phyloP scores from a whole-genome alignment of 805 yeast species.

The Blastobotrys peoriensis region DNA sequence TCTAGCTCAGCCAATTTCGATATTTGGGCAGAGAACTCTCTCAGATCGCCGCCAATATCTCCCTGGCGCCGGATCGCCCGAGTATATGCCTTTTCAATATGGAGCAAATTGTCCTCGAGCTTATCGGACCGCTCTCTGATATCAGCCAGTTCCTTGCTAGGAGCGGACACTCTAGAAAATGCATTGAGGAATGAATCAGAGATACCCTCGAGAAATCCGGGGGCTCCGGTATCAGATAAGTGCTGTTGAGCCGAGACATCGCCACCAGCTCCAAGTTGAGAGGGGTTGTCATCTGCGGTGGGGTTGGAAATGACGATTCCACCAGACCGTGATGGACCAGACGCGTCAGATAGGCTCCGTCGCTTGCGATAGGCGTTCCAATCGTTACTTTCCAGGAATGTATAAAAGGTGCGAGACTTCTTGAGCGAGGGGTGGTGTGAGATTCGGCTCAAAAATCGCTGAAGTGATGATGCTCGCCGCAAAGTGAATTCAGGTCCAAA shows the following conservation, averaged over 20 bases:
- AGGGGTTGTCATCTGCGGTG: slow-evolving; percentile 6
- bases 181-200: slow-evolving; percentile 91
- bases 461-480: slow-evolving; percentile 74
- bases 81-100: slow-evolving; percentile 71
- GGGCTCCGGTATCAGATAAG: slow-evolving; percentile 2
- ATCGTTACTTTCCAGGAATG: slow-evolving; percentile 66
- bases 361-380: slow-evolving; percentile 56
- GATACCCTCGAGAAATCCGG: slow-evolving; percentile 64
- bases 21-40: slow-evolving; percentile 63
- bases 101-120: slow-evolving; percentile 72
- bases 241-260: not conserved
- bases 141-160: slow-evolving; percentile 68
- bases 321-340: not conserved
- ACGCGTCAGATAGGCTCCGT: slow-evolving; percentile 8
- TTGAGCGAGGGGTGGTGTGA: slow-evolving; percentile 67
- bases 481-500: slow-evolving; percentile 79
- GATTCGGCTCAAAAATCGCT: slow-evolving; percentile 67
- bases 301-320: slow-evolving; percentile 6
- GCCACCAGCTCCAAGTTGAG: slow-evolving; percentile 12
- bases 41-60: slow-evolving; percentile 68
- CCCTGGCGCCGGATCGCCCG: slow-evolving; percentile 67
- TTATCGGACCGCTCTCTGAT: slow-evolving; percentile 78
- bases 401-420: slow-evolving; percentile 61
- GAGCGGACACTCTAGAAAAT: slow-evolving; percentile 66
- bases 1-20: slow-evolving; percentile 58